Evolutionary conservation across 1,284 basidiomycete genomes (phyloP), one percentile per base, ranked within the genome.

Genomic region (Puccinia hordei): DNA sequence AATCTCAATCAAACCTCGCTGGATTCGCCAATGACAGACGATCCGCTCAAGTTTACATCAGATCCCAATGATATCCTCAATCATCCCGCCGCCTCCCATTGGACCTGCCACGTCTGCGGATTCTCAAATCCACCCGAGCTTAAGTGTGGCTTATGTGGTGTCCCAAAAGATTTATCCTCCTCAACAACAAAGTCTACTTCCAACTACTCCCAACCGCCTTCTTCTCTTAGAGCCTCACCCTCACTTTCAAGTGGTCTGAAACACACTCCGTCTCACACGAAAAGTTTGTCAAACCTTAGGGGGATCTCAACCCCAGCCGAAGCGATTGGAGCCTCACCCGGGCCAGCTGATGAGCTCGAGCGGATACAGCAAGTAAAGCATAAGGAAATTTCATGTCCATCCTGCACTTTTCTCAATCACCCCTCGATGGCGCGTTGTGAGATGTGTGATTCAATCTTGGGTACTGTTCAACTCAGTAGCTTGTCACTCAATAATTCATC

Each of bases 321-420:
- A 49, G 71, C 51, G 44, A 53, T 75, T 10, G 81, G 77, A 44
- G 74, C 83, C 1, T 69, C 74, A 66, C 53, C 51, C n/a, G 30
- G 53, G 0, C 22, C 68, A 24, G 30, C 41, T 33, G 69, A 68
- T 44, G 24, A 46, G 22, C 22, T 51, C 2, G n/a, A 69, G 27
- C 66, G 44, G n/a, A 51, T 49, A 49, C 10, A 46, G 44, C 41
- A 49, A 27, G 66, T 15, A 4, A 46, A 5, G 49, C 24, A 27
- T 17, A 71, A 38, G 22, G 38, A 44, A 22, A 87, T 92, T 49
- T 86, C 92, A 15, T 99, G 96, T 86, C 89, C 91, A 0, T 90
- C 91, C 0, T 99, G 96, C 84, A 98, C 96, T 0, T 99, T 96
- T 84, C 87, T 95, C 41, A 99, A 99, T 85, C 91, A 93, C 82